A percentile compares a stretch with the other conserved stretches of the same genome.
Conservation (phyloP, 2,329 filamentous ascomycete species). For the Keithomyces neogunnii region DNA sequence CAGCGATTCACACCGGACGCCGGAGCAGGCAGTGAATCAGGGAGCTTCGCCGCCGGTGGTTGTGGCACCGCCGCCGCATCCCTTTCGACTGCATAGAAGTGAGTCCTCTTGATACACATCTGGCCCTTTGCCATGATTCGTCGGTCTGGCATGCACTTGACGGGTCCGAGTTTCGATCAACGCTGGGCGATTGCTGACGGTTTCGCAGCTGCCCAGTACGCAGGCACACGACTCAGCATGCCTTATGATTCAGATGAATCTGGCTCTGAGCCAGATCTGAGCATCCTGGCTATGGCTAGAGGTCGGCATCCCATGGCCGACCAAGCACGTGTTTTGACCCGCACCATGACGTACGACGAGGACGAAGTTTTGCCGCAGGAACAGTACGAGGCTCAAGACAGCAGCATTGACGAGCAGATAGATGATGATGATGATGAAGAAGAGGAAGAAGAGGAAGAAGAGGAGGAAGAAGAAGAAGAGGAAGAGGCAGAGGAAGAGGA, state of each 20-base stretch:
- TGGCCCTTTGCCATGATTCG: neutral
- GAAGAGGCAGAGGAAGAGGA: slow-evolving; percentile 20
- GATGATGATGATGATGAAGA: slow-evolving; percentile 15
- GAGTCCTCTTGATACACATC: slow-evolving; percentile 12
- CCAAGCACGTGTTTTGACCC: slow-evolving; percentile 11
- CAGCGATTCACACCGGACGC: slow-evolving; percentile 12
- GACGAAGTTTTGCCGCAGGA: slow-evolving; percentile 19
- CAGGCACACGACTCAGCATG: slow-evolving; percentile 26
- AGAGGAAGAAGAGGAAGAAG: slow-evolving; percentile 26
- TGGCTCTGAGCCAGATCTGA: slow-evolving; percentile 28
- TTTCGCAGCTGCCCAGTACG: slow-evolving; percentile 19
- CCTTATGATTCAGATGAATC: slow-evolving; percentile 27
- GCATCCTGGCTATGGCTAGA: slow-evolving; percentile 26
- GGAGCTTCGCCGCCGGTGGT: slow-evolving; percentile 9
- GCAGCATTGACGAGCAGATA: slow-evolving; percentile 16
- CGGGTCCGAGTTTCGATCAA: neutral
- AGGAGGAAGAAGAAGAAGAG: slow-evolving; percentile 27
- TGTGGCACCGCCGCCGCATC: slow-evolving; percentile 23
- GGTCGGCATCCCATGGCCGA: slow-evolving; percentile 17
- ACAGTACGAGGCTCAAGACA: slow-evolving; percentile 23
- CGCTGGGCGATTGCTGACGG: slow-evolving; percentile 8
- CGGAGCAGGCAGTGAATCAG: slow-evolving; percentile 6
- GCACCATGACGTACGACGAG: slow-evolving; percentile 20
- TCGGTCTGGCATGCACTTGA: neutral
- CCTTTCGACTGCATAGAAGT: slow-evolving; percentile 29